phyloP scores from a whole-genome alignment of 768 basidiomycete species.

The Pulveroboletus frians region DNA sequence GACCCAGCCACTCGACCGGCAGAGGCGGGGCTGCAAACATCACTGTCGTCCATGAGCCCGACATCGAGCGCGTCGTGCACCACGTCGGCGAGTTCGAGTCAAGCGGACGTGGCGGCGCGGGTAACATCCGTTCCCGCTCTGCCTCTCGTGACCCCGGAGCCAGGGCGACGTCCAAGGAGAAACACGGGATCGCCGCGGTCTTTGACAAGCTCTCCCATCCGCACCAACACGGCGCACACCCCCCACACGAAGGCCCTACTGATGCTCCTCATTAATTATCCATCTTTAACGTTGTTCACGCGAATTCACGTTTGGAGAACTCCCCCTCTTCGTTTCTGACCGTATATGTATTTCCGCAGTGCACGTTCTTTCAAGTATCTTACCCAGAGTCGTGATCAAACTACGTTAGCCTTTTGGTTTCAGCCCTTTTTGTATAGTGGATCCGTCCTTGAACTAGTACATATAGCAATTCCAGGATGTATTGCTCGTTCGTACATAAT shows the following conservation, averaged over 20 bases:
- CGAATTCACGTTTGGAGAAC: background rate
- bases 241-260: background rate
- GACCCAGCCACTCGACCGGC: slow-evolving; percentile 57
- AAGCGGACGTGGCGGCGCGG: slow-evolving; percentile 56
- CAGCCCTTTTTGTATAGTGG: too few relatives aligned
- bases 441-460: background rate
- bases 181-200: slow-evolving; percentile 28
- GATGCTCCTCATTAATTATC: background rate
- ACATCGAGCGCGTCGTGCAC: slow-evolving; percentile 31
- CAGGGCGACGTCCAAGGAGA: slow-evolving; percentile 26
- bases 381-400: background rate
- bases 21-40: slow-evolving; percentile 67
- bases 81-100: slow-evolving; percentile 32
- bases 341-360: background rate
- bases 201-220: slow-evolving; percentile 29
- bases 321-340: too few relatives aligned
- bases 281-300: background rate
- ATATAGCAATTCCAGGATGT: background rate
- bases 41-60: slow-evolving; percentile 34
- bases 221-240: background rate
- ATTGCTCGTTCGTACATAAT: background rate
- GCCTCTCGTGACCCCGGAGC: slow-evolving; percentile 23
- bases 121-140: slow-evolving; percentile 51
- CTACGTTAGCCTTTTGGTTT: background rate
- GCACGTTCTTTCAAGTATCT: background rate